Evolutionary conservation across 352 stramenopile genomes (phyloP).

Genomic region (Thalassiosira exigua): DNA sequence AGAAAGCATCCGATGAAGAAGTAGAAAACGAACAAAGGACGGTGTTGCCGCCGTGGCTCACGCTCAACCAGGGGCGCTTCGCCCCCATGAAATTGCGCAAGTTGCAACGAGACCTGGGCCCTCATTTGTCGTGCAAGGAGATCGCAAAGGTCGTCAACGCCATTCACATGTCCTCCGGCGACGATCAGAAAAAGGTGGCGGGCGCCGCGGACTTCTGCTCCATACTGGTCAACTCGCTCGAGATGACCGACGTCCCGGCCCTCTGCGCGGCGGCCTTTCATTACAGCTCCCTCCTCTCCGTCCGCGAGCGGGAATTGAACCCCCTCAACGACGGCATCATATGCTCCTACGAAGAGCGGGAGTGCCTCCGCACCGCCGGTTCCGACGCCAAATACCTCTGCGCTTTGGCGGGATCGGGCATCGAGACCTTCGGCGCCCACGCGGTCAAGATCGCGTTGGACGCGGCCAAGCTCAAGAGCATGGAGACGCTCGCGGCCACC

Average conservation of each 20-base stretch:
- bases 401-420: conserved; percentile 32
- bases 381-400: conserved; percentile 43
- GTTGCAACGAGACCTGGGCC: conserved; percentile 34
- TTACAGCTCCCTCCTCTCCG: conserved; percentile 58
- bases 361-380: conserved; percentile 5
- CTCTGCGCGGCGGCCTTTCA: conserved; percentile 75
- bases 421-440: conserved; percentile 59
- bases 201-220: conserved; percentile 73
- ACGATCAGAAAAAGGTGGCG: conserved; percentile 61
- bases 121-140: conserved; percentile 42
- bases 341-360: conserved; percentile 21
- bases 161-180: conserved; percentile 59
- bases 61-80: conserved; percentile 16
- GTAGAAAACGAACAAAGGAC: too few species aligned
- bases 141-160: conserved; percentile 41
- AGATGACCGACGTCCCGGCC: conserved; percentile 69
- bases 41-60: conserved; percentile 44
- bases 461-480: conserved; percentile 68
- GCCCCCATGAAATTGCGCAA: conserved; percentile 31
- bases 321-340: conserved; percentile 4
- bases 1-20: too few species aligned
- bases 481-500: conserved; percentile 63
- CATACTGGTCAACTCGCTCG: conserved; percentile 75
- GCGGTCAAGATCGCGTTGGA: conserved; percentile 66
- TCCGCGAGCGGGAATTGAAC: conserved; percentile 32